These are phyloP conservation scores for Cerrena zonata DNA, from an alignment of 1,284 basidiomycete genomes.

Conservation along the genomic window DNA sequence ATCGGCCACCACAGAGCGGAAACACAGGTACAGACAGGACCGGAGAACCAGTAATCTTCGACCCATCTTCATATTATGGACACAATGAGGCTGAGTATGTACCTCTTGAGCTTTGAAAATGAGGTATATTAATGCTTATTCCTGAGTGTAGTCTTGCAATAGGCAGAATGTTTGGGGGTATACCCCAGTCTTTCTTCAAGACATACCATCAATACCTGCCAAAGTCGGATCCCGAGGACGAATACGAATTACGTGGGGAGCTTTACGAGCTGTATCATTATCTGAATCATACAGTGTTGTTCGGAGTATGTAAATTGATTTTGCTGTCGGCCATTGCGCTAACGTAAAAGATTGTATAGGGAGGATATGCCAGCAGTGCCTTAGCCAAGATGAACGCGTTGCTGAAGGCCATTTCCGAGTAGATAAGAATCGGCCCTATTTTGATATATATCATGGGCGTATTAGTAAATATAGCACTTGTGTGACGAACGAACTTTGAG, in stretches of 20 bases:
- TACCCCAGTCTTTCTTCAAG: conserved; percentile 63
- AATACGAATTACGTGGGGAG: conserved; percentile 66
- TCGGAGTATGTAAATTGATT: conserved; percentile 49
- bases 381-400: conserved; percentile 51
- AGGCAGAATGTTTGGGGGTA: conserved; percentile 79
- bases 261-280: conserved; percentile 86
- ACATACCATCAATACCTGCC: conserved; percentile 70
- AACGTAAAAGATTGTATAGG: conserved; percentile 36
- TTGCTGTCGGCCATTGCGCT: neutral
- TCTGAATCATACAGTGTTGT: conserved; percentile 74
- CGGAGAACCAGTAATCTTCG: conserved; percentile 69
- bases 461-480: too few species aligned
- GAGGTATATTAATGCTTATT: neutral
- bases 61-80: conserved; percentile 79
- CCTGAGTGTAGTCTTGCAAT: conserved; percentile 74
- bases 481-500: too few species aligned
- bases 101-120: neutral
- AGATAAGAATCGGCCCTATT: too few species aligned
- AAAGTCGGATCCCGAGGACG: conserved; percentile 59
- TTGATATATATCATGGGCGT: too few species aligned
- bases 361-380: conserved; percentile 52
- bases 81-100: conserved; percentile 83
- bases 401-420: conserved; percentile 29
- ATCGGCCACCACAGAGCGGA: conserved; percentile 48
- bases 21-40: conserved; percentile 62